Conservation (phyloP, 2,329 filamentous ascomycete species). For the Gnomoniopsis sp. region DNA sequence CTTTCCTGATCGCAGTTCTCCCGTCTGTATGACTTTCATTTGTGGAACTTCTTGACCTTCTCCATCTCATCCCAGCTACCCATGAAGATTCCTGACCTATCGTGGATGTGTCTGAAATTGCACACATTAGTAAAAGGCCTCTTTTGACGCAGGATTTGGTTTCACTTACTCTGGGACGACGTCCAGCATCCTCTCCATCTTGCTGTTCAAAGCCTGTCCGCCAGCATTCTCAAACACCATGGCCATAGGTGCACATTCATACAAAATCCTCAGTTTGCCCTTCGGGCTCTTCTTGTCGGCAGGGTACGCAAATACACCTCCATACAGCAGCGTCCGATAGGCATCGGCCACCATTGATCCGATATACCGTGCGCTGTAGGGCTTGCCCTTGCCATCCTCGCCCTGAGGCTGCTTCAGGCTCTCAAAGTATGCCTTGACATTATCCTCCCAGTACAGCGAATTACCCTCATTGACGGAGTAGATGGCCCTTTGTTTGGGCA, state of each 20-base stretch:
- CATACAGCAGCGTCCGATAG: slow-evolving; percentile 92
- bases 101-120: slow-evolving; percentile 69
- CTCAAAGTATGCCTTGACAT: slow-evolving; percentile 83
- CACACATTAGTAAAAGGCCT: background rate
- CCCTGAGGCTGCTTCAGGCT: slow-evolving; percentile 74
- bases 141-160: too few relatives aligned
- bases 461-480: slow-evolving; percentile 99
- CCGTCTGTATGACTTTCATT: slow-evolving; percentile 33
- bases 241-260: slow-evolving; percentile 98
- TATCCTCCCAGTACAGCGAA: slow-evolving; percentile 91
- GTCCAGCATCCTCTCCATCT: slow-evolving; percentile 86
- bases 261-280: slow-evolving; percentile 94
- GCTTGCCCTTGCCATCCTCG: slow-evolving; percentile 77
- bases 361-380: slow-evolving; percentile 93
- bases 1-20: background rate
- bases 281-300: slow-evolving; percentile 98
- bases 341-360: slow-evolving; percentile 98
- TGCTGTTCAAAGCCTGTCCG: slow-evolving; percentile 85
- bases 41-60: slow-evolving; percentile 85
- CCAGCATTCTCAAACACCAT: slow-evolving; percentile 99
- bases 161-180: slow-evolving; percentile 67
- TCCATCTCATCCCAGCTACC: slow-evolving; percentile 93
- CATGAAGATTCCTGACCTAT: slow-evolving; percentile 92
- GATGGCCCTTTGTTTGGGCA: slow-evolving; percentile 77
- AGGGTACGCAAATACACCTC: slow-evolving; percentile 95